Evolutionary conservation across 106 monocot genomes (phyloP), one percentile per base, ranked within the genome.

Genomic region (Allium fistulosum): DNA sequence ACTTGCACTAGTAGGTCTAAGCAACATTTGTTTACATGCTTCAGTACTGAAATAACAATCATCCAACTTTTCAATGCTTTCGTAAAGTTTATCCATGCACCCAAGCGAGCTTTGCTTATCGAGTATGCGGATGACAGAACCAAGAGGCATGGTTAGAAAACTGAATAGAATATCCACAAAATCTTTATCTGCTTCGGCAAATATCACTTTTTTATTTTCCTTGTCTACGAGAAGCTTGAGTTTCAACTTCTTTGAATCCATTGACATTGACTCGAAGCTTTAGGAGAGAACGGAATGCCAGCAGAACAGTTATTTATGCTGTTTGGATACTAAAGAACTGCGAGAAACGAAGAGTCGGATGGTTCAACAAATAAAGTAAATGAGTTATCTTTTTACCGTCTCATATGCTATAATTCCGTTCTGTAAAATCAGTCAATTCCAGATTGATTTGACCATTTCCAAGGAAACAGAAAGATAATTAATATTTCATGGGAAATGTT

Each of bases 141-240:
- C 66, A 16, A 67, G 5, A 1, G 74, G 74, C 46, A 67, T 17
- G 3, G 74, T 67, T 16, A 74, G 51, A 52, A 74, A 67, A 52
- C 67, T 67, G 59, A 74, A 67, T 26, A 74, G 67, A 59, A 74
- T 51, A 45, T 74, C 67, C 9, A 74, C 59, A 57, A 74, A 74
- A 2, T 51, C 67, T 14, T 60, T 67, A 5, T 58, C 74, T 6
- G 67, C 9, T 58, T 74, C 74, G 8, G 59, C 74, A 10, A 74
- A 74, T 7, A 74, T 49, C 9, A 74, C 74, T 9, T 59, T 46
- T 2, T 74, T 74, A 48, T 50, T 59, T 48, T 51, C 49, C 37
- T 51, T 74, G 51, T 74, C 67, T 13, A 74, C 17, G 8, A 69
- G 8, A 17, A 69, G 57, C n/a, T 58, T 69, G 28, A 28, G 28